Evolutionary conservation across 192 early-diverging fungal species (phyloP), one percentile per base, ranked within the genome.

Genomic region (Coemansia asiatica): DNA sequence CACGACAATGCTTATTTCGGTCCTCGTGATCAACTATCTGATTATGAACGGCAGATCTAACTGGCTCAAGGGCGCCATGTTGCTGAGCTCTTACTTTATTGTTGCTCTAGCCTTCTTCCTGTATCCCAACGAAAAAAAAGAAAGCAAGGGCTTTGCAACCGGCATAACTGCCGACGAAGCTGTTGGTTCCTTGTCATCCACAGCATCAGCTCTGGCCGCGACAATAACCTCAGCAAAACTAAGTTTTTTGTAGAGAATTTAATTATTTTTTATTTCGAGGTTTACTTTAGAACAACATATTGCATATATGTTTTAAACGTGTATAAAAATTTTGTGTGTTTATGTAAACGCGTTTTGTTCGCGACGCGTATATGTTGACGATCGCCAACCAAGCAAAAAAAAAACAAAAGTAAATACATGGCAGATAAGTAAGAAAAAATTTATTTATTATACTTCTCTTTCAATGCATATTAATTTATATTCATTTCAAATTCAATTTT

Each of bases 21-120:
- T 93, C 19, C 76, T 93, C n/a, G 90, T 93, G 61, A 86, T 90
- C 54, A 90, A 90, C 72, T 91, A 89, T 65, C 71, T 91, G 57
- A 89, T 90, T 58, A 86, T 87, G 72, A 93, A 95, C 74, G 94
- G 95, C 21, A 73, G 90, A 54, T 91, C 90, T 21, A 95, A 98
- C 75, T 98, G 93, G 93, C 78, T 98, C 61, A 94, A 98, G 72
- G 96, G 94, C 27, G 79, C 85, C 12, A 91, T 97, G 90, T 68
- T 98, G 46, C 70, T 94, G 50, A 82, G 79, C 19, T 88, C 90
- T 1, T 98, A 98, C 72, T 59, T 89, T 18, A 92, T 98, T 27
- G 81, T 98, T 16, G 90, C 89, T 22, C 75, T 92, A 28, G 90
- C 92, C 8, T 92, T 94, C 66, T 93, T 81, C 72, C 87, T 90